These are phyloP conservation scores for Recurvomyces mirabilis DNA, from an alignment of 495 filamentous ascomycete species.

Conservation along the genomic window DNA sequence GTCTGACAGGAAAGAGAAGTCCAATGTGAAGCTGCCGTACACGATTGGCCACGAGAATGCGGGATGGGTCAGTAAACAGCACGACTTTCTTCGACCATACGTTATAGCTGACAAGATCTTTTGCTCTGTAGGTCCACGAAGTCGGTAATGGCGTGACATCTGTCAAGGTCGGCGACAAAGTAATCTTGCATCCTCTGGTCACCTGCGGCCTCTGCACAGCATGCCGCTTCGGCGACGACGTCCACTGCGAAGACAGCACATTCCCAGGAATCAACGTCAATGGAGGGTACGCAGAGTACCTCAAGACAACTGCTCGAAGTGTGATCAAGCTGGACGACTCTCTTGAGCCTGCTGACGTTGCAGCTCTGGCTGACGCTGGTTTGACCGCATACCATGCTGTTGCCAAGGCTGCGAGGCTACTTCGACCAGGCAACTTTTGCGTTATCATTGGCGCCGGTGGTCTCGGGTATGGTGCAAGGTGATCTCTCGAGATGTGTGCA, in stretches of 20 bases:
- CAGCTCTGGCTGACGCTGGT: conserved; percentile 11
- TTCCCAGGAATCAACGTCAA: conserved; percentile 7
- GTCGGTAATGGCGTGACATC: conserved; percentile 4
- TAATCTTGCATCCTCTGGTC: conserved; percentile 8
- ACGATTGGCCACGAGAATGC: conserved; percentile 10
- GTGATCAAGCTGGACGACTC: conserved; percentile 10
- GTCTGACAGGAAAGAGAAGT: conserved; percentile 8
- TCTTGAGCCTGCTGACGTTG: conserved; percentile 10
- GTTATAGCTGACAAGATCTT: background rate
- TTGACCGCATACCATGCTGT: conserved; percentile 16
- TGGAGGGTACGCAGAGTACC: conserved; percentile 10
- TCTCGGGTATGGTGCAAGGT: too few species aligned
- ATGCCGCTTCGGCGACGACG: conserved; percentile 8
- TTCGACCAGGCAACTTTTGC: conserved; percentile 9
- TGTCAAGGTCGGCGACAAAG: conserved; percentile 4
- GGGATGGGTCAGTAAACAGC: too few species aligned
- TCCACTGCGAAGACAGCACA: conserved; percentile 6
- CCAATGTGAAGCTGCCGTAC: conserved; percentile 6
- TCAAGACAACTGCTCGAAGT: conserved; percentile 7
- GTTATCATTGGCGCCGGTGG: conserved; percentile 10
- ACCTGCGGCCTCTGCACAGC: conserved; percentile 6
- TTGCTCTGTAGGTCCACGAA: background rate
- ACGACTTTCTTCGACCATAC: too few species aligned
- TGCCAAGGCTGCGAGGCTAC: conserved; percentile 6
- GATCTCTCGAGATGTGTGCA: too few species aligned